These are phyloP conservation scores for Ophiostoma novo-ulmi DNA, from an alignment of 2,329 filamentous ascomycete species.

Conservation along the genomic window DNA sequence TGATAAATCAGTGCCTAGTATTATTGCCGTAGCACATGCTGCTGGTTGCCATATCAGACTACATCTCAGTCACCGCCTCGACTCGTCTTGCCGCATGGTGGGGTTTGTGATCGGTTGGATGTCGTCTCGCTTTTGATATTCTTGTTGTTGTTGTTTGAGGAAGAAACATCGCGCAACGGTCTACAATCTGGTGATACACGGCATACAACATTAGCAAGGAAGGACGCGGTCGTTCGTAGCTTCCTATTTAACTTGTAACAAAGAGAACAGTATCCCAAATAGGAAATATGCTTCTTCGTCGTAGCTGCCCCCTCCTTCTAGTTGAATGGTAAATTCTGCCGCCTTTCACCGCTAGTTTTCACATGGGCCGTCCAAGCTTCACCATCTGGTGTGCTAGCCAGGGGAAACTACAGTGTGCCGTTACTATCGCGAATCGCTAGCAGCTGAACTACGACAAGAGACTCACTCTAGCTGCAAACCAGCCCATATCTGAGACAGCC, in stretches of 20 bases:
- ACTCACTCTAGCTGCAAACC: neutral
- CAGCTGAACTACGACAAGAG: neutral
- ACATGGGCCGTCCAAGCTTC: slow-evolving; percentile 12
- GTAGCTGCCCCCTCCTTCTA: neutral
- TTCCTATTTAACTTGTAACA: slow-evolving; percentile 14
- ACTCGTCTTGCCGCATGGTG: neutral
- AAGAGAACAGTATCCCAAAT: slow-evolving; percentile 15
- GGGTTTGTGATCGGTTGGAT: slow-evolving; percentile 1
- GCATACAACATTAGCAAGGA: neutral
- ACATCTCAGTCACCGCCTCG: slow-evolving; percentile 10
- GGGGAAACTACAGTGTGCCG: neutral
- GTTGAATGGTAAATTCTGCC: slow-evolving; percentile 10
- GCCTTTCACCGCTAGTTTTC: slow-evolving; percentile 18
- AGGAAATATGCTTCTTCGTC: slow-evolving; percentile 16
- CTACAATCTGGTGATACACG: slow-evolving; percentile 2
- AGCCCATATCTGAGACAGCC: slow-evolving; percentile 7
- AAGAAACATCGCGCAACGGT: neutral
- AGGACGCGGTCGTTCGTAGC: slow-evolving; percentile 6
- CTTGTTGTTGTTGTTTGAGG: neutral
- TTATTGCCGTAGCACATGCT: neutral
- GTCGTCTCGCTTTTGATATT: neutral
- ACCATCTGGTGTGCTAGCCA: slow-evolving; percentile 11
- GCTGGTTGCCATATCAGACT: neutral
- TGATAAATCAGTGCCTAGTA: neutral
- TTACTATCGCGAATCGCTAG: neutral